Conservation (phyloP, 2,329 filamentous ascomycete species). For the Talaromyces rugulosus region DNA sequence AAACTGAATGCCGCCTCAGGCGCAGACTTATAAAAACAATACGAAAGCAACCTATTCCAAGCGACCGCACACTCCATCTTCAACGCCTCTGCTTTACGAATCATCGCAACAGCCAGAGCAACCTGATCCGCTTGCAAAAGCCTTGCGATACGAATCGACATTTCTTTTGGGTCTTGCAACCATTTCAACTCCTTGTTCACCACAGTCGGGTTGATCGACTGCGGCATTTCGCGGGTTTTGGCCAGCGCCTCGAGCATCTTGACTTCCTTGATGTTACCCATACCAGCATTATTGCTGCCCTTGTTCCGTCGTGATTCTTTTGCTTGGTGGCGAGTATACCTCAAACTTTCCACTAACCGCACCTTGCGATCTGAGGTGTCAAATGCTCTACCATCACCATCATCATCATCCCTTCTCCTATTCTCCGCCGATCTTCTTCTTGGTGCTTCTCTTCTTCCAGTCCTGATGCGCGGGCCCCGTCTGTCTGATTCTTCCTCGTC, state of each 20-base stretch:
- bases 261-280: slow-evolving; percentile 5
- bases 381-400: neutral
- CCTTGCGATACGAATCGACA: slow-evolving; percentile 63
- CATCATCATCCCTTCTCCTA: neutral
- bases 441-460: neutral
- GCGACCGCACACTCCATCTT: slow-evolving; percentile 64
- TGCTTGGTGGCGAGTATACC: neutral
- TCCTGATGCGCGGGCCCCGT: too few relatives aligned
- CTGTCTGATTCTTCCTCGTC: neutral
- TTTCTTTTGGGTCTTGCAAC: slow-evolving; percentile 66
- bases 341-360: neutral
- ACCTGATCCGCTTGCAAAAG: slow-evolving; percentile 57
- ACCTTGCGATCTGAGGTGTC: neutral
- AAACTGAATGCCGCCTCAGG: slow-evolving; percentile 67
- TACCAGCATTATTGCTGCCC: neutral
- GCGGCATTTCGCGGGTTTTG: slow-evolving; percentile 7
- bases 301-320: neutral
- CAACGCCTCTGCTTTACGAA: slow-evolving; percentile 63
- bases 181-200: slow-evolving; percentile 57
- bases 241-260: slow-evolving; percentile 16
- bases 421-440: neutral
- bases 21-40: slow-evolving; percentile 59
- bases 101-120: slow-evolving; percentile 64
- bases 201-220: slow-evolving; percentile 19
- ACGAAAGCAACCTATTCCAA: slow-evolving; percentile 83